Conservation (phyloP, 2,329 filamentous ascomycete genomes). For the Diaporthe humulicola region DNA sequence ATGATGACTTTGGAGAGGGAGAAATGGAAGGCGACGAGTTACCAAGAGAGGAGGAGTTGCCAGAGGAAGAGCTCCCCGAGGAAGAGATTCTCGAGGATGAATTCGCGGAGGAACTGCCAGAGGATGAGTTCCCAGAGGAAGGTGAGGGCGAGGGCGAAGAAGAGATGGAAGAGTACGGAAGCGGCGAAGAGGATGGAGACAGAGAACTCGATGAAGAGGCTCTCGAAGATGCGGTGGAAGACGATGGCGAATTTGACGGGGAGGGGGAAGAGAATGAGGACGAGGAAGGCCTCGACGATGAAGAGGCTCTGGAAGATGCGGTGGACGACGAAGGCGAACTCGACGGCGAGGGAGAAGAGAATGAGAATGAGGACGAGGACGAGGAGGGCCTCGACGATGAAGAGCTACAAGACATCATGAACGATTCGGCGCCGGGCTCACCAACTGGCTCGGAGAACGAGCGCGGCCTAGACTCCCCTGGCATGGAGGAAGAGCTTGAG, state of each 20-base stretch:
- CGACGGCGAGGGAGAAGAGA: not conserved
- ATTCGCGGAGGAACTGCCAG: not conserved
- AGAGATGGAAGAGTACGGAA: not conserved
- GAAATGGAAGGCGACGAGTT: not conserved
- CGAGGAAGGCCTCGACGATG: conserved; percentile 3
- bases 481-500: not conserved
- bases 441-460: conserved; percentile 28
- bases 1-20: not conserved
- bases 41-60: not conserved
- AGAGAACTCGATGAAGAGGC: not conserved
- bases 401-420: not conserved
- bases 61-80: not conserved
- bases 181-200: not conserved
- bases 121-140: not conserved
- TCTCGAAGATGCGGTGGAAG: not conserved
- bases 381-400: conserved; percentile 7
- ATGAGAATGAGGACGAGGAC: not conserved
- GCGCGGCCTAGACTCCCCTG: conserved; percentile 8
- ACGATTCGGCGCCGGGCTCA: conserved; percentile 19
- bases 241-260: not conserved
- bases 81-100: not conserved
- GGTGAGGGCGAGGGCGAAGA: not conserved
- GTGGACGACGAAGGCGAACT: not conserved
- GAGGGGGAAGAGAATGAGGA: not conserved
- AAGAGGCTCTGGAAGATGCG: not conserved